Percentiles rank a stretch among this genome's conserved stretches.
These are phyloP conservation scores for Populus nigra DNA, from an alignment of 345 rosid species.

Conservation along the genomic window DNA sequence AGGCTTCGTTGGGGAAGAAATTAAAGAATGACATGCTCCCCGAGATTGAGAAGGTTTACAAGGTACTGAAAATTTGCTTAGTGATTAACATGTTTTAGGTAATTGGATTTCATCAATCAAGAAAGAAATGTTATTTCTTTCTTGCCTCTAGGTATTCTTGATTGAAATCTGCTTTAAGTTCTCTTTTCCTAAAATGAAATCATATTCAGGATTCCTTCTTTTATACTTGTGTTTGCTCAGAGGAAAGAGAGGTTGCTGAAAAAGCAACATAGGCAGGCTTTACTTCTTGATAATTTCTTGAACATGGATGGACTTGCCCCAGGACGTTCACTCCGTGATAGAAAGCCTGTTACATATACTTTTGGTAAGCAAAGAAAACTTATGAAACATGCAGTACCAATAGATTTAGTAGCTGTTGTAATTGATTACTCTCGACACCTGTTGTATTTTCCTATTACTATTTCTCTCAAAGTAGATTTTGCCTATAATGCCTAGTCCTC, in stretches of 20 bases:
- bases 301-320: slow-evolving; percentile 66
- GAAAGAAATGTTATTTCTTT: not conserved
- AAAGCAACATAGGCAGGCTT: slow-evolving; percentile 90
- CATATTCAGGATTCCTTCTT: not conserved
- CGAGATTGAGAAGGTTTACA: slow-evolving; percentile 92
- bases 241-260: slow-evolving; percentile 82
- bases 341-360: slow-evolving; percentile 93
- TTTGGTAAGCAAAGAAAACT: slow-evolving; percentile 56
- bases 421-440: no score
- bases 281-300: slow-evolving; percentile 74
- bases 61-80: slow-evolving; percentile 48
- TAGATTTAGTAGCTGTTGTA: not conserved
- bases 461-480: not conserved
- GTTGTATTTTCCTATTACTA: not conserved
- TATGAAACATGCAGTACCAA: not conserved
- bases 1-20: slow-evolving; percentile 85
- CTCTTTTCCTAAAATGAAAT: slow-evolving; percentile 6
- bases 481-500: not conserved
- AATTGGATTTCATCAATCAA: not conserved
- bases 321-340: slow-evolving; percentile 89
- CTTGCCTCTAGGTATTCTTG: not conserved
- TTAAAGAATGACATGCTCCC: slow-evolving; percentile 89
- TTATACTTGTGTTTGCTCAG: slow-evolving; percentile 33
- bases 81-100: not conserved
- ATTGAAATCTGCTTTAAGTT: slow-evolving; percentile 2